A percentile compares a stretch with the other conserved stretches of the same genome.
These are phyloP conservation scores for Apiospora phragmitis DNA, from an alignment of 2,329 filamentous ascomycete species.

Conservation along the genomic window DNA sequence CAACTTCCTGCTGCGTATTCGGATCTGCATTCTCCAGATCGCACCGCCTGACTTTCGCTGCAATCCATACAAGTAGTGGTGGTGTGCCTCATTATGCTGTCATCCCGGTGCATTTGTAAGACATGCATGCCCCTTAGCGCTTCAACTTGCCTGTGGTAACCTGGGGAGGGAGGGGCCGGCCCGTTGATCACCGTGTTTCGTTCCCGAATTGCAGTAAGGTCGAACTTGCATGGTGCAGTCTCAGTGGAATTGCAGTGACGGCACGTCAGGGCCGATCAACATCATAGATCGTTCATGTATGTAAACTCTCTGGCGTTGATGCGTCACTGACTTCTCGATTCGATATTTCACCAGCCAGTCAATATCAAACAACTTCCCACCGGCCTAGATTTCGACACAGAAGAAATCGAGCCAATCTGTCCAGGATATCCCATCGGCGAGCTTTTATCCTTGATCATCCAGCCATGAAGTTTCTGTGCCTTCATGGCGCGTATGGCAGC, in stretches of 20 bases:
- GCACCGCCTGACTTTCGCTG: neutral
- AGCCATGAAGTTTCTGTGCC: constrained; percentile 31
- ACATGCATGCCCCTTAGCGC: neutral
- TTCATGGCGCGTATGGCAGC: constrained; percentile 30
- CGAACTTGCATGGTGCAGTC: neutral
- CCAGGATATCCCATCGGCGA: neutral
- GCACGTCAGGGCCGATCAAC: neutral
- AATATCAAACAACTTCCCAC: neutral
- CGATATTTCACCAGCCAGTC: neutral
- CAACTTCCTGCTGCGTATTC: neutral
- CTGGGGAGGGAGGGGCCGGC: neutral
- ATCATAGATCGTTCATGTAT: neutral
- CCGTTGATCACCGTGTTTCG: neutral
- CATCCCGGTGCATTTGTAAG: neutral
- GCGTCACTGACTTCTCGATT: neutral
- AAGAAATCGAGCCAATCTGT: neutral
- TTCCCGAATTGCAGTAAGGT: neutral
- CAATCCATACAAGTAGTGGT: too few relatives aligned
- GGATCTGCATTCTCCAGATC: neutral
- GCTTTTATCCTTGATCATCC: neutral
- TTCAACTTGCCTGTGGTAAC: neutral
- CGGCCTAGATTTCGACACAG: neutral
- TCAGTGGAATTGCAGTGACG: neutral
- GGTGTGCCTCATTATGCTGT: neutral
- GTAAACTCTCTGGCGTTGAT: neutral